Evolutionary conservation across 768 basidiomycete genomes (phyloP), one percentile per base, ranked within the genome.

Genomic region (Trametopsis cervina): DNA sequence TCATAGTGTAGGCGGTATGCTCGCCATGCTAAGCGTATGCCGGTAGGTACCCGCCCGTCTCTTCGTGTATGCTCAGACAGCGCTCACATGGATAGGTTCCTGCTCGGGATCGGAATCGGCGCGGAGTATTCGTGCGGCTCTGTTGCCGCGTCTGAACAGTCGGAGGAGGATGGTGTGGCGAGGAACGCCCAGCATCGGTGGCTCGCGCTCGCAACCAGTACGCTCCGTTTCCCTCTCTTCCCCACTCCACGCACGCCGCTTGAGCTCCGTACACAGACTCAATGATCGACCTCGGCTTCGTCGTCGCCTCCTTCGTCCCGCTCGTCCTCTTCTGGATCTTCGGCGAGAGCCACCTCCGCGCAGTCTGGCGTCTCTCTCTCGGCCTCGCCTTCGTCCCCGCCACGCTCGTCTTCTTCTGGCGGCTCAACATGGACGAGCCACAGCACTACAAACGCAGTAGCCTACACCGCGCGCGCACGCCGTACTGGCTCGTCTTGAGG

Each of bases 51-150:
- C 56, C 33, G 33, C 68, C 61, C 27, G 12, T 9, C 20, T 25
- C 40, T 13, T 27, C 24, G n/a, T 24, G 27, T 39, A 37, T 21
- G 4, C 47, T 42, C 33, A 35, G 25, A 50, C 27, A n/a, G n/a
- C n/a, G n/a, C n/a, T n/a, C n/a, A n/a, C n/a, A n/a, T n/a, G n/a
- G n/a, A n/a, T n/a, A n/a, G 18, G 12, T 94, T 94, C 71, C 64
- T 96, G 1, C 73, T 93, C 39, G 94, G 94, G 27, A 84, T 94
- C 46, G 92, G 92, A 20, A 75, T 92, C 0, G 89, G 90, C 4
- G 88, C 87, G 4, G 88, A 89, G 63, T 94, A 94, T 55, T 92
- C 93, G 5, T 89, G 89, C 53, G 92, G 93, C 21, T 86, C 85
- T 0, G 89, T 92, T 13, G 87, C 90, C 3, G 85, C 85, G 5